Evolutionary conservation across 805 yeast species (phyloP).

Genomic region (Starmerella scarabaei): DNA sequence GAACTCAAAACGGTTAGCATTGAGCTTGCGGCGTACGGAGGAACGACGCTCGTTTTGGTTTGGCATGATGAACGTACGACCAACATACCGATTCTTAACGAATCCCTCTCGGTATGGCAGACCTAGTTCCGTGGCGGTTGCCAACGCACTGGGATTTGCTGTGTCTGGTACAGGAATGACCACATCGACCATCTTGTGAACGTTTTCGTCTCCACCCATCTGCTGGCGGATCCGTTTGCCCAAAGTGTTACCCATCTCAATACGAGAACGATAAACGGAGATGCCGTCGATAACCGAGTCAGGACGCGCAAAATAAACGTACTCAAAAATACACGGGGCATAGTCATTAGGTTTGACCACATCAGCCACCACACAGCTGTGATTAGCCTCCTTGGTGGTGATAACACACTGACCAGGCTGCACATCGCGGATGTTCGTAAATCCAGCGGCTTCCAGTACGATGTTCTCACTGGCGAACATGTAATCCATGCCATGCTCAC

Average conservation of each 20-base stretch:
- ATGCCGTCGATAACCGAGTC: conserved; percentile 95
- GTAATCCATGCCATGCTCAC: conserved; percentile 63
- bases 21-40: conserved; percentile 83
- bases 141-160: conserved; percentile 87
- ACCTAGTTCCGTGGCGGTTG: conserved; percentile 70
- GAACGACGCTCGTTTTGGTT: conserved; percentile 89
- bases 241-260: conserved; percentile 84
- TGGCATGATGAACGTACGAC: conserved; percentile 97
- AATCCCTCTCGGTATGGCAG: conserved; percentile 93
- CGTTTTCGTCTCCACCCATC: conserved; percentile 35
- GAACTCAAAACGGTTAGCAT: conserved; percentile 93
- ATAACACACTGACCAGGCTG: conserved; percentile 95
- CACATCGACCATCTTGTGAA: conserved; percentile 61
- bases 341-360: conserved; percentile 65
- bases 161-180: conserved; percentile 98
- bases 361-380: conserved; percentile 71
- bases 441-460: conserved; percentile 85
- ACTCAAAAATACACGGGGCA: conserved; percentile 93
- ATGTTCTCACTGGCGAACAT: conserved; percentile 95
- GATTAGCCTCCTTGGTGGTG: conserved; percentile 55
- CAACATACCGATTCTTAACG: conserved; percentile 91
- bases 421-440: conserved; percentile 63
- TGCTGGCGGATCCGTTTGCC: conserved; percentile 51
- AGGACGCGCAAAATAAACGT: conserved; percentile 95
- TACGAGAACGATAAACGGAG: conserved; percentile 81